These are phyloP conservation scores for Pseudopithomyces maydicus DNA, from an alignment of 2,329 filamentous ascomycete species.

Conservation along the genomic window DNA sequence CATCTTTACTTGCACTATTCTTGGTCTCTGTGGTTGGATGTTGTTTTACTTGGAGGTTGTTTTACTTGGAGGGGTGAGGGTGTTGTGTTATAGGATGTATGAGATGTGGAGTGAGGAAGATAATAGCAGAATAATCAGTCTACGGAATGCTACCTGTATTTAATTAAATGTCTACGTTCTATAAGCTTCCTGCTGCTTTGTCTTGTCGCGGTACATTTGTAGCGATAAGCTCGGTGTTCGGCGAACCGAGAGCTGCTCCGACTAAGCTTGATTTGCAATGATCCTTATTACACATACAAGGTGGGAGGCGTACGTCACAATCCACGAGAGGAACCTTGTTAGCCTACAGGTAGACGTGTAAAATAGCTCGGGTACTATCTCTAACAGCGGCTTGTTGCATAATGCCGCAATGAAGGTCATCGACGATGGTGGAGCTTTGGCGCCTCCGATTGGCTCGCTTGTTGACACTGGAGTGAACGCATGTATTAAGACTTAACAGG, in stretches of 20 bases:
- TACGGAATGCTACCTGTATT: not conserved
- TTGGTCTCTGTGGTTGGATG: not conserved
- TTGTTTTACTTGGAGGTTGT: not conserved
- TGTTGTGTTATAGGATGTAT: not conserved
- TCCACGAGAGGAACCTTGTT: not conserved
- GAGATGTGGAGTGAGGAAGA: not conserved
- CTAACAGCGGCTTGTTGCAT: not conserved
- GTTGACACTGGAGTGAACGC: not conserved
- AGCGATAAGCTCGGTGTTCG: conserved; percentile 1
- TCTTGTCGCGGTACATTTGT: not conserved
- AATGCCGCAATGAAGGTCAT: not conserved
- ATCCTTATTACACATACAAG: no score
- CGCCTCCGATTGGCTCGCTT: conserved; percentile 8
- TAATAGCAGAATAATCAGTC: not conserved
- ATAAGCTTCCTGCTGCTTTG: no score
- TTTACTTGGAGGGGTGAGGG: not conserved
- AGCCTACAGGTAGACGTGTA: not conserved
- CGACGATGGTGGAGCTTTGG: conserved; percentile 1
- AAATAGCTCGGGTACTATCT: not conserved
- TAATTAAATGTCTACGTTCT: no score
- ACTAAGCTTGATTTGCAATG: not conserved
- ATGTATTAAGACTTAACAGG: not conserved
- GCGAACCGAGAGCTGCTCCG: not conserved
- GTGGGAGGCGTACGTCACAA: not conserved
- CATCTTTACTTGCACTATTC: not conserved